Evolutionary conservation across 805 yeast genomes (phyloP).

Genomic region (Metschnikowia rubicola): DNA sequence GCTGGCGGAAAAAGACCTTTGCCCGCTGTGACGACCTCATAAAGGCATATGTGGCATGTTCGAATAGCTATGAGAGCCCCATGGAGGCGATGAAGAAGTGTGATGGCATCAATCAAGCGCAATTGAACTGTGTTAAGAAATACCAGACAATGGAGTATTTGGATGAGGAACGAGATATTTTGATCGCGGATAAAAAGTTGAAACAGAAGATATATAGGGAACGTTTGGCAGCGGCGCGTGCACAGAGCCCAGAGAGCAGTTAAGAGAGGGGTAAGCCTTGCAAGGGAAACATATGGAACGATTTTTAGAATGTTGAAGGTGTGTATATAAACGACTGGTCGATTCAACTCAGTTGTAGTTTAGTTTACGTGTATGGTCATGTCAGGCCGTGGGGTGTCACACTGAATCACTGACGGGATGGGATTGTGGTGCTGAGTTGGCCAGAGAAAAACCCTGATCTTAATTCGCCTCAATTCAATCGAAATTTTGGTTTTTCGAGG

Average conservation of each 20-base stretch:
- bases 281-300: neutral
- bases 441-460: too few species aligned
- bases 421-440: too few species aligned
- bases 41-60: slow-evolving; percentile 60
- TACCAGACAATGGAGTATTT: slow-evolving; percentile 61
- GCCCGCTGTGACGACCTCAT: slow-evolving; percentile 66
- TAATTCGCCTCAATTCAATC: too few species aligned
- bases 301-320: too few species aligned
- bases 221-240: slow-evolving; percentile 14
- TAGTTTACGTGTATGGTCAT: too few species aligned
- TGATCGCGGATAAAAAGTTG: slow-evolving; percentile 54
- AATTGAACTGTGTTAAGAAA: slow-evolving; percentile 59
- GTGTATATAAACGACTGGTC: too few species aligned
- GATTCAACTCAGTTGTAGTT: too few species aligned
- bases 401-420: too few species aligned
- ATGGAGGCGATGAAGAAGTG: slow-evolving; percentile 67
- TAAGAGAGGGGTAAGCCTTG: neutral
- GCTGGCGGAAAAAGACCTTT: slow-evolving; percentile 68
- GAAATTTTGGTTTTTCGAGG: too few species aligned
- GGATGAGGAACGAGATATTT: slow-evolving; percentile 65
- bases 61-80: slow-evolving; percentile 52
- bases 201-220: slow-evolving; percentile 24
- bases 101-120: slow-evolving; percentile 50
- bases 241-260: slow-evolving; percentile 2
- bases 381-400: too few species aligned